A percentile compares a stretch with the other conserved stretches of the same genome.
These are phyloP conservation scores for Ensete glaucum DNA, from an alignment of 176 grass and related monocot genomes.

Conservation along the genomic window DNA sequence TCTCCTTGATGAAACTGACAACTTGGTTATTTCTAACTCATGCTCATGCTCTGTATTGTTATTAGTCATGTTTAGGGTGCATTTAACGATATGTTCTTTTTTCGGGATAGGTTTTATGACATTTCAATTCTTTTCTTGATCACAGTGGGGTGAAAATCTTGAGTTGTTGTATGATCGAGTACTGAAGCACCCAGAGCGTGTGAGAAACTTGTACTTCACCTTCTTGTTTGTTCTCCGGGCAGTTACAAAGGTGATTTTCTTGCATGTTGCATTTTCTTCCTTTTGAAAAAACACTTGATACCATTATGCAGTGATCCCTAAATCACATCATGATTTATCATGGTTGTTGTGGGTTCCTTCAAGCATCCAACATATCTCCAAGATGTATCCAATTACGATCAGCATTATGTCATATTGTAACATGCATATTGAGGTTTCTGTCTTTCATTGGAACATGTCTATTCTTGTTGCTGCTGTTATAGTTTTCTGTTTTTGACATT, in stretches of 20 bases:
- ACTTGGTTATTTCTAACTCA: conserved; percentile 32
- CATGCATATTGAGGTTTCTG: too few relatives aligned
- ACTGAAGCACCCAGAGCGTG: conserved; percentile 71
- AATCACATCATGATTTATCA: too few relatives aligned
- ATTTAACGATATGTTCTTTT: background rate
- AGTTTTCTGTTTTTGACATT: too few relatives aligned
- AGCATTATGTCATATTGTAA: too few relatives aligned
- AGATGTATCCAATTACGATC: too few relatives aligned
- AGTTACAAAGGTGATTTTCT: conserved; percentile 63
- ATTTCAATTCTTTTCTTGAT: conserved; percentile 10
- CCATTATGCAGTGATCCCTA: too few relatives aligned
- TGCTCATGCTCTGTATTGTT: background rate
- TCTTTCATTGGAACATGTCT: too few relatives aligned
- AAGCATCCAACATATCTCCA: too few relatives aligned
- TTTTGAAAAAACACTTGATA: background rate
- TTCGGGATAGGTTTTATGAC: background rate
- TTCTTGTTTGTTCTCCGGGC: conserved; percentile 97
- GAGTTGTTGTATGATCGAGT: conserved; percentile 74
- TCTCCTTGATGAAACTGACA: conserved; percentile 56
- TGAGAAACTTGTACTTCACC: conserved; percentile 79
- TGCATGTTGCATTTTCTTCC: background rate
- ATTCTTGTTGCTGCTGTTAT: too few relatives aligned
- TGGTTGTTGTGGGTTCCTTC: too few relatives aligned
- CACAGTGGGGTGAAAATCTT: conserved; percentile 91
- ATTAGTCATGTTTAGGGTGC: background rate